Evolutionary conservation across 139 green algal species (phyloP).

Genomic region (Spirogloea muscicola): DNA sequence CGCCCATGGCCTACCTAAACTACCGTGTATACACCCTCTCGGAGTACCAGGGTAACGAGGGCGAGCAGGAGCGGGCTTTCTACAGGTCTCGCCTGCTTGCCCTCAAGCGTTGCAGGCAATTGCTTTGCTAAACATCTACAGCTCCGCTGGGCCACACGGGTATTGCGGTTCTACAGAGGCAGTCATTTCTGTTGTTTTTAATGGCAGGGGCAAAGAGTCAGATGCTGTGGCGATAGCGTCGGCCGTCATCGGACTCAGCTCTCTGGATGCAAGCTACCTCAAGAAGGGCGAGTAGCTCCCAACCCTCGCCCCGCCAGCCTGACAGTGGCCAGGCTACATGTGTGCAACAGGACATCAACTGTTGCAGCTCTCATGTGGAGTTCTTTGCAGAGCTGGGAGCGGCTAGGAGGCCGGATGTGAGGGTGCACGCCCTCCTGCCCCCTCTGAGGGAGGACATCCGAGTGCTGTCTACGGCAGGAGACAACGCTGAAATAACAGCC

Average conservation of each 20-base stretch:
- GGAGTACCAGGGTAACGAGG: constrained; percentile 22
- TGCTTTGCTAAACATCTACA: too few species aligned
- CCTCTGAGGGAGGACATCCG: constrained; percentile 65
- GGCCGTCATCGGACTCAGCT: constrained; percentile 9
- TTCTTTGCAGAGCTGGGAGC: not conserved
- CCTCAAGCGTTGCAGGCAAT: too few species aligned
- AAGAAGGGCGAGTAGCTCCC: too few species aligned
- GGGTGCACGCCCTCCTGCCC: constrained; percentile 53
- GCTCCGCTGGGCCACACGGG: too few species aligned
- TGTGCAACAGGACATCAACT: too few species aligned
- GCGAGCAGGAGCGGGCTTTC: not conserved
- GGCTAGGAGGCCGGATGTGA: not conserved
- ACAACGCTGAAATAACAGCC: not conserved
- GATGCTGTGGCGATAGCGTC: constrained; percentile 28
- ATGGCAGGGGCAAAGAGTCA: constrained; percentile 15
- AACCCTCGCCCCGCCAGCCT: too few species aligned
- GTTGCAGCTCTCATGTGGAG: too few species aligned
- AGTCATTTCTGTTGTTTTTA: too few species aligned
- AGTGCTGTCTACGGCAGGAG: constrained; percentile 16
- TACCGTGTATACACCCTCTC: constrained; percentile 57
- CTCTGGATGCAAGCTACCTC: too few species aligned
- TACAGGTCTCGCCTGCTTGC: too few species aligned
- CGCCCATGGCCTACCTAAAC: constrained; percentile 57
- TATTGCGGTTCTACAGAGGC: too few species aligned
- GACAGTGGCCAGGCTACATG: too few species aligned